These are phyloP conservation scores for Thelonectria discophora DNA, from an alignment of 2,329 filamentous ascomycete genomes.

Conservation along the genomic window DNA sequence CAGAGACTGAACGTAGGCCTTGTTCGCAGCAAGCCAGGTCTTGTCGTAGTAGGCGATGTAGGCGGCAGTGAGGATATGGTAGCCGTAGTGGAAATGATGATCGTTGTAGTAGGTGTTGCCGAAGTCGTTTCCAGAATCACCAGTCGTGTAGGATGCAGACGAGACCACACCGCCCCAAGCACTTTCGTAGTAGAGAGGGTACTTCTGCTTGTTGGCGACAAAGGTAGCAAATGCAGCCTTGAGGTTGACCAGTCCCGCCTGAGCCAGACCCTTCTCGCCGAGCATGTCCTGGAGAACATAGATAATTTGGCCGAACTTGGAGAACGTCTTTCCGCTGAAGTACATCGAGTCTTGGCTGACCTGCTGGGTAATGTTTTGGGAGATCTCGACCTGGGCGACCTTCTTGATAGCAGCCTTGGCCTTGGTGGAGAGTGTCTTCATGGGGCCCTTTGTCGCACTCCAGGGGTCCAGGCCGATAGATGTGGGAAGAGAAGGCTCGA, in stretches of 20 bases:
- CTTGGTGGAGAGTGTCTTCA: slow-evolving; percentile 58
- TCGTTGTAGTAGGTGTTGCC: slow-evolving; percentile 89
- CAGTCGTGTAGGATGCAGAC: slow-evolving; percentile 74
- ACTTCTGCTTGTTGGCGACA: slow-evolving; percentile 72
- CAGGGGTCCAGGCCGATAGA: slow-evolving; percentile 83
- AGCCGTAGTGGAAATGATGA: slow-evolving; percentile 82
- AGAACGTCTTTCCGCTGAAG: slow-evolving; percentile 85
- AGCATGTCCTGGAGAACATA: slow-evolving; percentile 72
- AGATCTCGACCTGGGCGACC: slow-evolving; percentile 76
- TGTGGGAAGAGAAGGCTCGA: slow-evolving; percentile 76
- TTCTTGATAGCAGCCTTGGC: slow-evolving; percentile 67
- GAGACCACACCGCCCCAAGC: slow-evolving; percentile 86
- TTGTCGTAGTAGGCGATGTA: slow-evolving; percentile 83
- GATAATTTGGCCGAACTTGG: slow-evolving; percentile 77
- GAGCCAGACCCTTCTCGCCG: slow-evolving; percentile 64
- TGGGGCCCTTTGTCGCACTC: slow-evolving; percentile 63
- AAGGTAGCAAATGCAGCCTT: slow-evolving; percentile 74
- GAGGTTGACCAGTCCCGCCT: slow-evolving; percentile 66
- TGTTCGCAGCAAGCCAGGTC: slow-evolving; percentile 76
- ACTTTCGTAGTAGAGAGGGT: slow-evolving; percentile 71
- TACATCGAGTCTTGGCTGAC: slow-evolving; percentile 88
- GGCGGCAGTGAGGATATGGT: slow-evolving; percentile 88
- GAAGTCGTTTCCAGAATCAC: slow-evolving; percentile 79
- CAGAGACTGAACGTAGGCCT: slow-evolving; percentile 82
- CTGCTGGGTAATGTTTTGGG: slow-evolving; percentile 77